Evolutionary conservation across 192 early-diverging fungal genomes (phyloP).

Genomic region (Linnemannia exigua): DNA sequence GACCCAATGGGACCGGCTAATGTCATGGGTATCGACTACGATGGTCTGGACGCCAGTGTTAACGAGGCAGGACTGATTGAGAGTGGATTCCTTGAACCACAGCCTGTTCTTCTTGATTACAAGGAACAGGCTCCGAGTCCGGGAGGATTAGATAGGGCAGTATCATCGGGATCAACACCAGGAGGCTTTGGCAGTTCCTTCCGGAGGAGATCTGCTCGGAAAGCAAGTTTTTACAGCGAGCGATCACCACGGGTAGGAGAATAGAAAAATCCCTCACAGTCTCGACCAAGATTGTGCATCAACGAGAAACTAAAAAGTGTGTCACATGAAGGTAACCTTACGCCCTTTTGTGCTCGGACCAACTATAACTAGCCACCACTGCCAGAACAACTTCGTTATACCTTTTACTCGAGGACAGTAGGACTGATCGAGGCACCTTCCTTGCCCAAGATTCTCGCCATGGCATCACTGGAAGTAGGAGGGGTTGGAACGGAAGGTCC

Average conservation of each 20-base stretch:
- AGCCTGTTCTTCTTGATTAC: not conserved
- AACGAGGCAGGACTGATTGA: conserved; percentile 23
- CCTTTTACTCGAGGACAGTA: conserved; percentile 53
- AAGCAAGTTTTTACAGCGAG: conserved; percentile 42
- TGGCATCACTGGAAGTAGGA: conserved; percentile 11
- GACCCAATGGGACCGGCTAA: not conserved
- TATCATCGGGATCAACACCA: conserved; percentile 29
- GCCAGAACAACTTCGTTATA: conserved; percentile 33
- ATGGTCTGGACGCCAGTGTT: conserved; percentile 49
- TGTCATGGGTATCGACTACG: conserved; percentile 55
- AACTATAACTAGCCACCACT: conserved; percentile 31
- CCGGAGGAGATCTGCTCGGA: conserved; percentile 30
- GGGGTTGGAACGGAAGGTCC: conserved; percentile 18
- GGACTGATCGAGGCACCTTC: conserved; percentile 55
- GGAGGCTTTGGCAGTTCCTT: conserved; percentile 5
- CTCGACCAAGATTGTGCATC: not conserved
- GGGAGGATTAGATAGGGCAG: conserved; percentile 5
- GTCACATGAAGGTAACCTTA: not conserved
- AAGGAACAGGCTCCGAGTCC: not conserved
- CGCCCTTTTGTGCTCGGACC: conserved; percentile 6
- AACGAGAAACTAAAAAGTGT: not conserved
- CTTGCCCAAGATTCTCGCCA: conserved; percentile 37
- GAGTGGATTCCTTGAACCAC: conserved; percentile 12
- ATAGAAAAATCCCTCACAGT: not conserved
- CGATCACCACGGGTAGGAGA: conserved; percentile 39